Base-by-base conservation (phyloP, 805 yeast species). In the Lachancea sp. region DNA sequence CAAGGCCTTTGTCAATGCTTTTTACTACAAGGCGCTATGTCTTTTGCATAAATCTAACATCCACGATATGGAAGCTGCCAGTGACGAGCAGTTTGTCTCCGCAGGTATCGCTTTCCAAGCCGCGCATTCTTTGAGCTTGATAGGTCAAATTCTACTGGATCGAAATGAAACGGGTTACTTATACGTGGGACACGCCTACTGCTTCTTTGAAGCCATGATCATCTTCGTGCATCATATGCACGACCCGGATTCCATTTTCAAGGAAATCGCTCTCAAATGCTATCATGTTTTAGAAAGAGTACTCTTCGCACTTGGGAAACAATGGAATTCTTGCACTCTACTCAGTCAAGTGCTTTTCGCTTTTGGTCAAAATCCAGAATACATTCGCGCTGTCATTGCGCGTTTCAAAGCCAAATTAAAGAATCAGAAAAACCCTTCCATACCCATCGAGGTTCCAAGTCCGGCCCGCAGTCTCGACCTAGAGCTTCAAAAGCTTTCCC, bases 41-140 rank as follows among this genome's bases (percentile, higher is more conserved):
- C 22, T 42, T 16, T 30, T 42, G 31, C 45, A 42, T 25, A 42
- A 42, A 32, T 36, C 41, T 16, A 42, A 42, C 31, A 42, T 42
- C 11, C 45, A 42, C 37, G 45, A 42, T 16, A 26, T 36, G 37
- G 33, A 25, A 19, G 15, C 31, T n/a, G 36, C 41, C 10, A 32
- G 38, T 18, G 38, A 34, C 35, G 40, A 41, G 27, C 41, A 36
- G 9, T 37, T 36, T 22, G 25, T 25, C 13, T 42, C 45, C 6
- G 45, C 45, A 6, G 45, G 45, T 36, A 42, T 42, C 6, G 45
- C 45, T n/a, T 42, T 42, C 37, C 45, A 42, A 16, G 45, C 45
- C 15, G 45, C 45, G 16, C 45, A 42, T 30, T 42, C 45, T 12
- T 26, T 42, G 8, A 42, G 41, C 15, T 27, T 42, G n/a, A 36